These are phyloP conservation scores for Boletellus emodensis DNA, from an alignment of 768 basidiomycete genomes.

Conservation along the genomic window DNA sequence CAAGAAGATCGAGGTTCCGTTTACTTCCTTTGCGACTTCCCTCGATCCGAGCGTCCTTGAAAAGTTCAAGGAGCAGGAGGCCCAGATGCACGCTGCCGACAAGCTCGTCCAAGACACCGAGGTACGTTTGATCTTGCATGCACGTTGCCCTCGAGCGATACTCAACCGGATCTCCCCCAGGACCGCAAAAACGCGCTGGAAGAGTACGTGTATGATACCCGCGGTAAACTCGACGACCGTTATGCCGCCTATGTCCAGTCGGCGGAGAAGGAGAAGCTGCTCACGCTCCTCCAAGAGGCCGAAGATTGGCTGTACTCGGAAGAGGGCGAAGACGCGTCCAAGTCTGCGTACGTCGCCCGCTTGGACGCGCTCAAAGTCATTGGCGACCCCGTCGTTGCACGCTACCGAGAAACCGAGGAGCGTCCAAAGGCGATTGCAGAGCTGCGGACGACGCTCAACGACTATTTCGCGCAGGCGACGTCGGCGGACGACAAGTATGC, in stretches of 20 bases:
- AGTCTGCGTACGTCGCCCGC: conserved; percentile 87
- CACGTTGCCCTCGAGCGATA: neutral
- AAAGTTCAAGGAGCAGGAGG: conserved; percentile 73
- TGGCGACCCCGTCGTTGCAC: conserved; percentile 82
- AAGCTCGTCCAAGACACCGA: conserved; percentile 98
- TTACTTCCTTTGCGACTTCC: conserved; percentile 59
- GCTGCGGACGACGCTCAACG: conserved; percentile 86
- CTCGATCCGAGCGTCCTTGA: conserved; percentile 66
- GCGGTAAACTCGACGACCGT: conserved; percentile 86
- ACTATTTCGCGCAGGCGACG: conserved; percentile 78
- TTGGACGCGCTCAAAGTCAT: conserved; percentile 80
- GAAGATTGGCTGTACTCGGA: conserved; percentile 98
- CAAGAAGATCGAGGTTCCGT: conserved; percentile 79
- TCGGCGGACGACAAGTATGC: conserved; percentile 79
- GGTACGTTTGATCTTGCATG: conserved; percentile 44
- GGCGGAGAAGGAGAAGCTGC: conserved; percentile 74
- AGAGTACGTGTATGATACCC: conserved; percentile 97
- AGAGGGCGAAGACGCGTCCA: conserved; percentile 92
- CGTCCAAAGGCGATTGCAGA: conserved; percentile 67
- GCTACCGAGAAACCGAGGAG: conserved; percentile 80
- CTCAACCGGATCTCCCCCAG: conserved; percentile 35
- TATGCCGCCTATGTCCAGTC: conserved; percentile 73
- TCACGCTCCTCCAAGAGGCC: conserved; percentile 64
- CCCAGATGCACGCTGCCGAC: conserved; percentile 83
- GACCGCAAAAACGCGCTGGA: conserved; percentile 98